Evolutionary conservation across 331 rosid genomes (phyloP).

Genomic region (Spiraea crenata): DNA sequence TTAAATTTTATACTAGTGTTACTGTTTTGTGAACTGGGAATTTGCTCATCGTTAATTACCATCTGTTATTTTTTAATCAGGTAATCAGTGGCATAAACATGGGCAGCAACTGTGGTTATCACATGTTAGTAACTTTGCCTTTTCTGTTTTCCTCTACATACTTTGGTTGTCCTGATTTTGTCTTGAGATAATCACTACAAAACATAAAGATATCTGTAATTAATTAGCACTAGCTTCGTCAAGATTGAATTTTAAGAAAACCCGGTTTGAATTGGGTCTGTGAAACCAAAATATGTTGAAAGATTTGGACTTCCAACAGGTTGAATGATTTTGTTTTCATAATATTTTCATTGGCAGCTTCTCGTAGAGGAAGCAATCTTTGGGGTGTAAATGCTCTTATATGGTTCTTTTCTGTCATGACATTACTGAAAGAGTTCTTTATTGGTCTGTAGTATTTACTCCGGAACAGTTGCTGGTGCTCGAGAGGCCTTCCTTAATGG

Average conservation of each 20-base stretch:
- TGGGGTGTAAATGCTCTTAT: no score
- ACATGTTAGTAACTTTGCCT: slow-evolving; percentile 49
- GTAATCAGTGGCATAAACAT: slow-evolving; percentile 93
- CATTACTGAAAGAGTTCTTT: slow-evolving; percentile 24
- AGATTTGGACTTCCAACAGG: not conserved
- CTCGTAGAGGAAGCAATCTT: not conserved
- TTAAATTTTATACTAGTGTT: slow-evolving; percentile 1
- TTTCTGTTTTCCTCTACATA: not conserved
- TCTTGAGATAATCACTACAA: not conserved
- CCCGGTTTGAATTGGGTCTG: not conserved
- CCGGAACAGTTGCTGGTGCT: slow-evolving; percentile 97
- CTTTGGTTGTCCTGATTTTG: not conserved
- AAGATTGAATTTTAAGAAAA: not conserved
- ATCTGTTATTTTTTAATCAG: slow-evolving; percentile 34
- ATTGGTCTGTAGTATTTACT: slow-evolving; percentile 57
- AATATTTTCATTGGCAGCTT: not conserved
- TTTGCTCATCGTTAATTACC: slow-evolving; percentile 16
- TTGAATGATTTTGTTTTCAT: not conserved
- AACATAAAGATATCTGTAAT: not conserved
- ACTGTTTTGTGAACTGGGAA: not conserved
- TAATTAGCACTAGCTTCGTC: not conserved
- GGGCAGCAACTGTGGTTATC: slow-evolving; percentile 98
- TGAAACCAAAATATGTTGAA: not conserved
- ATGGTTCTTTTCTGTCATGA: not conserved
- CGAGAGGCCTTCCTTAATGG: slow-evolving; percentile 80